Percentiles rank a stretch among this genome's conserved stretches.
phyloP scores from a whole-genome alignment of 345 rosid genomes.

The Adansonia digitata region DNA sequence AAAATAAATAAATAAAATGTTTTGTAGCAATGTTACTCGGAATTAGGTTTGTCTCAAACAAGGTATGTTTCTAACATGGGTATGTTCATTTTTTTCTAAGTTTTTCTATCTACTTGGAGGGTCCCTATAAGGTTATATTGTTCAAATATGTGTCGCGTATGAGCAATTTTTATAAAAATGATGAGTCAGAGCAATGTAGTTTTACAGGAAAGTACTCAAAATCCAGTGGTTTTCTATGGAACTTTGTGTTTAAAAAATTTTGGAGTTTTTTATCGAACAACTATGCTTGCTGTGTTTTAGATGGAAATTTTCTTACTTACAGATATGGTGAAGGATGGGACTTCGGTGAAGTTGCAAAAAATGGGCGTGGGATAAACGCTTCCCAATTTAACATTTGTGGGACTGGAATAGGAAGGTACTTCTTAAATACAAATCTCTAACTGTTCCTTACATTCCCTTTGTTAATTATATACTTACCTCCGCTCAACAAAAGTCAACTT shows the following conservation, averaged over 20 bases:
- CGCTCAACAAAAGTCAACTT: not conserved
- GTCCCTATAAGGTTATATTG: too few species aligned
- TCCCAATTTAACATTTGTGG: slow-evolving; percentile 72
- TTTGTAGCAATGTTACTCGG: too few species aligned
- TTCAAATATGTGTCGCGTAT: too few species aligned
- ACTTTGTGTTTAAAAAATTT: not conserved
- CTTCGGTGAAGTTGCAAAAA: slow-evolving; percentile 96
- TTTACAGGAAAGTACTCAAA: not conserved
- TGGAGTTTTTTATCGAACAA: not conserved
- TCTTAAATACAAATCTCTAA: not conserved
- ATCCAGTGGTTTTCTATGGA: not conserved
- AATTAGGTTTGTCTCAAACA: too few species aligned
- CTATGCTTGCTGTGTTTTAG: slow-evolving; percentile 1
- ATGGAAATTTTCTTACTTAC: slow-evolving; percentile 14
- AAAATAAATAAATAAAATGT: not conserved
- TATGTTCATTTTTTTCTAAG: too few species aligned
- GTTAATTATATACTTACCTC: not conserved
- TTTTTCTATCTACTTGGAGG: too few species aligned
- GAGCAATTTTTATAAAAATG: too few species aligned
- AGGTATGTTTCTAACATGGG: too few species aligned
- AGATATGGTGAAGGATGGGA: slow-evolving; percentile 99
- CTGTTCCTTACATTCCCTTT: not conserved
- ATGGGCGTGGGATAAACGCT: slow-evolving; percentile 91
- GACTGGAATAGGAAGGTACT: slow-evolving; percentile 88
- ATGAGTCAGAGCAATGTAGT: too few species aligned